Percentiles rank a stretch among this genome's conserved stretches.
phyloP scores from a whole-genome alignment of 192 early-diverging fungal genomes.

The Linnemannia schmuckeri region DNA sequence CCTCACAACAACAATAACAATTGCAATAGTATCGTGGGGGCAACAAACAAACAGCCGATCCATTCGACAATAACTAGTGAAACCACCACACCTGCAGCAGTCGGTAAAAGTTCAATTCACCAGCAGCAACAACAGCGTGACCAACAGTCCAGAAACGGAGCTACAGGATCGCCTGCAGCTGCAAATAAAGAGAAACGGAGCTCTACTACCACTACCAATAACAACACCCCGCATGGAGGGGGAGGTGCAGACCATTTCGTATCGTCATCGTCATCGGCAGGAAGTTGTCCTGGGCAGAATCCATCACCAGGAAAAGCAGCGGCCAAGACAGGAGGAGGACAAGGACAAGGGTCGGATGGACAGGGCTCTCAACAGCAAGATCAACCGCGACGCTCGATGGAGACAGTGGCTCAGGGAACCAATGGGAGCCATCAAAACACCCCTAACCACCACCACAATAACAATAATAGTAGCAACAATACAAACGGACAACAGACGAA shows the following conservation, averaged over 20 bases:
- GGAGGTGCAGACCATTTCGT: background rate
- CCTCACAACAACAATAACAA: background rate
- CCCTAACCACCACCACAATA: slow-evolving; percentile 1
- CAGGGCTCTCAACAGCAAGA: slow-evolving; percentile 23
- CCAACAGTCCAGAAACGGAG: background rate
- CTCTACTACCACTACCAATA: background rate
- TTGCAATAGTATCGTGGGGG: background rate
- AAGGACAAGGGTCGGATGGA: slow-evolving; percentile 1
- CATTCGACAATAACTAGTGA: background rate
- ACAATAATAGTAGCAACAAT: background rate
- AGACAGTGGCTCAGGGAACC: slow-evolving; percentile 29
- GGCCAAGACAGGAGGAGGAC: background rate
- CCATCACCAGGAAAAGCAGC: background rate
- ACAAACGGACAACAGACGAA: slow-evolving; percentile 7
- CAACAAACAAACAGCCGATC: background rate
- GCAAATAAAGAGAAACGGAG: slow-evolving; percentile 5
- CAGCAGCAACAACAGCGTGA: background rate
- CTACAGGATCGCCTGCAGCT: slow-evolving; percentile 1
- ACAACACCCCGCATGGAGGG: background rate
- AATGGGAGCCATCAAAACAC: slow-evolving; percentile 22
- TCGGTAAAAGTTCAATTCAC: background rate
- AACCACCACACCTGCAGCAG: background rate
- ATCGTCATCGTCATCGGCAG: background rate
- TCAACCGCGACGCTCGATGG: slow-evolving; percentile 17
- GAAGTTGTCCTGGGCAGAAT: background rate